A percentile compares a stretch with the other conserved stretches of the same genome.
Conservation (phyloP, 2,329 filamentous ascomycete genomes). For the Trichoderma cornu-damae region DNA sequence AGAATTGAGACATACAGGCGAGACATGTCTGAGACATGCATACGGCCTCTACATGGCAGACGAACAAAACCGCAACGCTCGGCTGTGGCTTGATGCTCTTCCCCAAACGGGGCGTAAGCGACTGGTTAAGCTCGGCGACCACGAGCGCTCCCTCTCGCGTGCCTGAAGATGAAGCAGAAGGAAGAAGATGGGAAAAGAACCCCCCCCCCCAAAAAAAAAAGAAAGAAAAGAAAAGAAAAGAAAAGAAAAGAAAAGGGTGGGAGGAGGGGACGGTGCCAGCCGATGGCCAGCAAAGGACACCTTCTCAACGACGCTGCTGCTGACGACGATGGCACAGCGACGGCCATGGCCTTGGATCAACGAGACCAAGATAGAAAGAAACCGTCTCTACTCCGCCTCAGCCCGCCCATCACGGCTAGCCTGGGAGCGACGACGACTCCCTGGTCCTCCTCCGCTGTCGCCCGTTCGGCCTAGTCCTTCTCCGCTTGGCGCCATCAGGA, state of each 20-base stretch:
- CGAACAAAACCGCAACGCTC: slow-evolving; percentile 17
- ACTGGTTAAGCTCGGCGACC: slow-evolving; percentile 4
- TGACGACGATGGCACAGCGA: not conserved
- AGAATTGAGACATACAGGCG: slow-evolving; percentile 34
- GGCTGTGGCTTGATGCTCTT: slow-evolving; percentile 10
- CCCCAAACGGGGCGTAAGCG: slow-evolving; percentile 13
- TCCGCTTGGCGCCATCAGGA: slow-evolving; percentile 14
- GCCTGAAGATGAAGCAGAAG: too few species aligned
- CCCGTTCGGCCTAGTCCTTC: slow-evolving; percentile 9
- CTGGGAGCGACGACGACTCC: slow-evolving; percentile 15
- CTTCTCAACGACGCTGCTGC: not conserved
- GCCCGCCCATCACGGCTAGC: slow-evolving; percentile 2
- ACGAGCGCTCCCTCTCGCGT: not conserved
- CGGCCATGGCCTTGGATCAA: not conserved
- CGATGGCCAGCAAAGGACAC: not conserved
- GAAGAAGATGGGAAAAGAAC: not conserved
- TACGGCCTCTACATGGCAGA: slow-evolving; percentile 15
- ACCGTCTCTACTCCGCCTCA: slow-evolving; percentile 10
- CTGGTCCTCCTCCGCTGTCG: not conserved
- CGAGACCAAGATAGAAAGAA: not conserved
- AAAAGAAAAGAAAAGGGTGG: not conserved
- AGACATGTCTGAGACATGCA: slow-evolving; percentile 35
- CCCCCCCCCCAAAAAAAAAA: not conserved
- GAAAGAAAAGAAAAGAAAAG: not conserved
- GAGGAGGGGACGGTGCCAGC: not conserved